Conservation (phyloP, 2,329 filamentous ascomycete genomes). For the Xylariomycetidae sp. region DNA sequence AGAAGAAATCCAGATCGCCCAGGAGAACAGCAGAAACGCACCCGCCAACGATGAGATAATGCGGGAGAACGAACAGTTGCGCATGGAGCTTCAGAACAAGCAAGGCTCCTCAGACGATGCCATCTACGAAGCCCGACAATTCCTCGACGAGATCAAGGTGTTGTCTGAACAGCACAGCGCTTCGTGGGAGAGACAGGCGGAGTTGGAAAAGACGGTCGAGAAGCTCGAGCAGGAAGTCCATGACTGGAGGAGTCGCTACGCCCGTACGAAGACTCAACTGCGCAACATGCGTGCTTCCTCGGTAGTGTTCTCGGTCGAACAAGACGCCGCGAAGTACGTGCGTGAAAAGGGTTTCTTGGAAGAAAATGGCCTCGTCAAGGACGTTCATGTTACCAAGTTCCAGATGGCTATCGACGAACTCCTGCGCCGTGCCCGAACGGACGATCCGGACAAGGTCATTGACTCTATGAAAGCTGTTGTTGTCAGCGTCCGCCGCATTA, state of each 20-base stretch:
- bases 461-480: constrained; percentile 85
- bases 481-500: constrained; percentile 75
- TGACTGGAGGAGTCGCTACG: constrained; percentile 87
- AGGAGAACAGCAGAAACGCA: constrained; percentile 27
- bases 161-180: constrained; percentile 75
- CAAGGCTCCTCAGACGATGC: constrained; percentile 83
- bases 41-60: constrained; percentile 49
- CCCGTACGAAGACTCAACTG: constrained; percentile 80
- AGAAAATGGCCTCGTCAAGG: constrained; percentile 74
- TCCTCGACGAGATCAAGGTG: constrained; percentile 81
- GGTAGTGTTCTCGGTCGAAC: constrained; percentile 62
- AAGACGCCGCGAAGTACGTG: constrained; percentile 62
- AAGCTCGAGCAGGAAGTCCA: constrained; percentile 76
- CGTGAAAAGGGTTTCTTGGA: constrained; percentile 63
- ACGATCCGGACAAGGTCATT: constrained; percentile 69
- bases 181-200: constrained; percentile 75
- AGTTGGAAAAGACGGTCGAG: constrained; percentile 68
- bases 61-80: constrained; percentile 63
- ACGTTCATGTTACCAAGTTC: constrained; percentile 90
- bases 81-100: constrained; percentile 63
- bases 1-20: constrained; percentile 53
- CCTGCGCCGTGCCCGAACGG: constrained; percentile 66
- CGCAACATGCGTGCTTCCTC: constrained; percentile 76
- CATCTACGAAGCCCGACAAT: constrained; percentile 72
- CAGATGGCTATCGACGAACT: constrained; percentile 92